Conservation (phyloP, 345 rosid species). For the Citrus hindsii region DNA sequence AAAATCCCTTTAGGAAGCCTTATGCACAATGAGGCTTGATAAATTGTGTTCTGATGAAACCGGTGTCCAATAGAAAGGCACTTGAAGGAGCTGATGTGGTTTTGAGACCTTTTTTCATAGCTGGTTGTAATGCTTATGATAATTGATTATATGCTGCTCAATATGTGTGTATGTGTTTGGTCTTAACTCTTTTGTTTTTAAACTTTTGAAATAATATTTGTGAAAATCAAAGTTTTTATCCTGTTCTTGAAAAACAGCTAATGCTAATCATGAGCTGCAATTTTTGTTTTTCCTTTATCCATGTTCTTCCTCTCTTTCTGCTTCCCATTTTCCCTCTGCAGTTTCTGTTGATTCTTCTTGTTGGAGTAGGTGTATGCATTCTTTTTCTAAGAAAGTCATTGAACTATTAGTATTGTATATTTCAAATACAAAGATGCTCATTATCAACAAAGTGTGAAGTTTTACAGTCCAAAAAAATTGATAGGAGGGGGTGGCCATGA, state of each 20-base stretch:
- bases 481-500: background rate
- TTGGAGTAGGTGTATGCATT: background rate
- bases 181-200: background rate
- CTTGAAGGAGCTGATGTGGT: background rate
- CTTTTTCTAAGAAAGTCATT: background rate
- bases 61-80: background rate
- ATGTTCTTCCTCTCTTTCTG: background rate
- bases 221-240: background rate
- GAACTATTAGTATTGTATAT: background rate
- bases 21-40: background rate
- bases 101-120: background rate
- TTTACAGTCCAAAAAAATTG: background rate
- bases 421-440: background rate
- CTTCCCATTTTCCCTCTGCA: background rate
- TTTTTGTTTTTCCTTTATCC: background rate
- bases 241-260: background rate
- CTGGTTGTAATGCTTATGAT: background rate
- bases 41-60: background rate
- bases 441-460: background rate
- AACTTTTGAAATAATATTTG: background rate
- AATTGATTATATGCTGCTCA: background rate
- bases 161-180: background rate
- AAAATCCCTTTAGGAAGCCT: background rate
- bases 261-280: background rate
- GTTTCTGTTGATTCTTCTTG: background rate